A percentile compares a stretch with the other conserved stretches of the same genome.
These are phyloP conservation scores for Adansonia grandidieri DNA, from an alignment of 441 rosid species.

Conservation along the genomic window DNA sequence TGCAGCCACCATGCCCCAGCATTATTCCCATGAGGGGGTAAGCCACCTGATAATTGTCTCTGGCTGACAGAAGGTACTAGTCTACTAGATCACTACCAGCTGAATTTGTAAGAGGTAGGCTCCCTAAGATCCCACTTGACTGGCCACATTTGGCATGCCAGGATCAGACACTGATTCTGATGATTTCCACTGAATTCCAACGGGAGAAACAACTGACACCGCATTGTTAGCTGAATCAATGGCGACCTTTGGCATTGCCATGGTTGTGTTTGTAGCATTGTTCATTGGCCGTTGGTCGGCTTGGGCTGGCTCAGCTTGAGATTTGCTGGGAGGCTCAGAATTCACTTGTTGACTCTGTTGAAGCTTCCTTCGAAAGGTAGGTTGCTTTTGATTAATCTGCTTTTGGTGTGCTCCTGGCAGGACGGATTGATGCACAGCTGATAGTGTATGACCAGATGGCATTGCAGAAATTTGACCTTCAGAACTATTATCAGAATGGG, in stretches of 20 bases:
- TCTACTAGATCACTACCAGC: constrained; percentile 56
- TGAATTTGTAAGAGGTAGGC: constrained; percentile 48
- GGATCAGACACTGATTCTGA: constrained; percentile 55
- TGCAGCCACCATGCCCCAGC: constrained; percentile 58
- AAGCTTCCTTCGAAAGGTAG: constrained; percentile 59
- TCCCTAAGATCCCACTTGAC: constrained; percentile 50
- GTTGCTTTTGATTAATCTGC: constrained; percentile 62
- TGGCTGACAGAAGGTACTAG: constrained; percentile 51
- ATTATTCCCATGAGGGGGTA: constrained; percentile 49
- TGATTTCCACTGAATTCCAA: constrained; percentile 56
- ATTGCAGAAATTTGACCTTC: constrained; percentile 63
- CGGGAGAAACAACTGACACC: constrained; percentile 33
- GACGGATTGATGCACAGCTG: constrained; percentile 54
- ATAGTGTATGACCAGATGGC: constrained; percentile 48
- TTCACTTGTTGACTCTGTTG: constrained; percentile 60
- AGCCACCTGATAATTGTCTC: constrained; percentile 62
- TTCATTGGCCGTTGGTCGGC: constrained; percentile 50
- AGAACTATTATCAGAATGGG: constrained; percentile 58
- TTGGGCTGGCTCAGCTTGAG: constrained; percentile 60
- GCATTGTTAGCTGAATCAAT: constrained; percentile 46
- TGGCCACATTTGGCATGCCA: constrained; percentile 44
- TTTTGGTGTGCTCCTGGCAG: constrained; percentile 65
- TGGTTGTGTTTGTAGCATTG: constrained; percentile 41
- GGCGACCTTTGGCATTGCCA: constrained; percentile 49
- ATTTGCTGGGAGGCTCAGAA: constrained; percentile 54